A percentile compares a stretch with the other conserved stretches of the same genome.
Conservation (phyloP, 306 rosid genomes). For the Lagenaria siceraria region DNA sequence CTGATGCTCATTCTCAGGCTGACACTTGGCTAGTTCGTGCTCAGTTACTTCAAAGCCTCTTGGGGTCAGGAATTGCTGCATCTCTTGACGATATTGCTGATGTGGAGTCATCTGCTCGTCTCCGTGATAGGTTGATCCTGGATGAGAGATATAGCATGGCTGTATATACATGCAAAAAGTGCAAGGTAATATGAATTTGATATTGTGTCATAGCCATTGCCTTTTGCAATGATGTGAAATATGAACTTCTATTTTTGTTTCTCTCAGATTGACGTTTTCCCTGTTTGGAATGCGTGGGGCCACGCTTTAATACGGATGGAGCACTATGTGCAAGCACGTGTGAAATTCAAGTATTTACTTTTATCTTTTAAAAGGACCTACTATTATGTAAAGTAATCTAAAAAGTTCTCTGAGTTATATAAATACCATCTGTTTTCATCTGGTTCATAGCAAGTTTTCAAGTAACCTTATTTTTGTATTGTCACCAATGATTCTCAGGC, state of each 20-base stretch:
- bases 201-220: conserved; percentile 13
- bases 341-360: conserved; percentile 73
- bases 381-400: background rate
- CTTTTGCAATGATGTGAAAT: conserved; percentile 16
- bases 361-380: conserved; percentile 7
- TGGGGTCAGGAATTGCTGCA: conserved; percentile 96
- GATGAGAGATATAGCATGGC: conserved; percentile 98
- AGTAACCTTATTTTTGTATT: background rate
- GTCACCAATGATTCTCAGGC: conserved; percentile 49
- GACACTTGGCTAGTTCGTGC: conserved; percentile 88
- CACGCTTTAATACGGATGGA: conserved; percentile 96
- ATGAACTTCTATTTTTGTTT: conserved; percentile 14
- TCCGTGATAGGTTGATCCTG: conserved; percentile 80
- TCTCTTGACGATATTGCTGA: conserved; percentile 94
- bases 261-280: conserved; percentile 85
- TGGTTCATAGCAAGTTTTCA: background rate
- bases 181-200: conserved; percentile 49
- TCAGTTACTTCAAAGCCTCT: conserved; percentile 90
- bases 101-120: conserved; percentile 75
- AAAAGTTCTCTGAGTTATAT: background rate
- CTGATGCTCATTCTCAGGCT: conserved; percentile 61
- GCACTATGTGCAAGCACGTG: conserved; percentile 94
- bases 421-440: background rate
- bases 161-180: conserved; percentile 90
- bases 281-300: conserved; percentile 99